A percentile compares a stretch with the other conserved stretches of the same genome.
Conservation (phyloP, 441 rosid species). For the Erysimum cheiri region DNA sequence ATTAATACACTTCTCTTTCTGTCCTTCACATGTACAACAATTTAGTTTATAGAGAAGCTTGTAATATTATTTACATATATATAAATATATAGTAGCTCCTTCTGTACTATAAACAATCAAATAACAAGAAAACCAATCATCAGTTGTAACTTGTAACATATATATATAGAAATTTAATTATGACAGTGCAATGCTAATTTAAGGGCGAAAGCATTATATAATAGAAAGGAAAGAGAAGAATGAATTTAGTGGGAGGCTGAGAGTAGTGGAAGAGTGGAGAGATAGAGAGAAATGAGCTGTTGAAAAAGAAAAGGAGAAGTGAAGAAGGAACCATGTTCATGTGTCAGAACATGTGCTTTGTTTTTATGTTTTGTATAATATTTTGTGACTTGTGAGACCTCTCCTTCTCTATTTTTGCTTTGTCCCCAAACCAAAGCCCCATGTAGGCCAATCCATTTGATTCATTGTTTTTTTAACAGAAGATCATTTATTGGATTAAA, state of each 20-base stretch:
- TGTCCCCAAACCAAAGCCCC: conserved; percentile 74
- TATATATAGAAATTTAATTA: conserved; percentile 16
- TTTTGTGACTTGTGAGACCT: conserved; percentile 38
- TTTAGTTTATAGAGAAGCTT: conserved; percentile 24
- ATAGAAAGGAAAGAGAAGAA: conserved; percentile 25
- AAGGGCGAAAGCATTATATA: conserved; percentile 22
- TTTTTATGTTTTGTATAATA: conserved; percentile 47
- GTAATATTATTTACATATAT: not conserved
- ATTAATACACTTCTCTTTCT: conserved; percentile 38
- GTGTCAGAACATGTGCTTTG: conserved; percentile 74
- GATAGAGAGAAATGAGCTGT: conserved; percentile 59
- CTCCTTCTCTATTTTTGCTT: conserved; percentile 54
- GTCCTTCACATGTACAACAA: conserved; percentile 46
- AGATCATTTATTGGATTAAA: conserved; percentile 9
- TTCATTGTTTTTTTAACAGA: conserved; percentile 17
- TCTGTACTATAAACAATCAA: conserved; percentile 23
- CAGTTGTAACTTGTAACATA: not conserved
- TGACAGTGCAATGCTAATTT: conserved; percentile 25
- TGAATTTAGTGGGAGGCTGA: conserved; percentile 37
- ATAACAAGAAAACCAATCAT: conserved; percentile 36
- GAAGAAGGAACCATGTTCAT: conserved; percentile 49
- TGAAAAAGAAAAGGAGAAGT: conserved; percentile 41
- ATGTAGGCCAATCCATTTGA: conserved; percentile 62
- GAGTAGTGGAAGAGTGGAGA: conserved; percentile 45
- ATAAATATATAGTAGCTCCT: not conserved